Evolutionary conservation across 495 filamentous ascomycete species (phyloP), one percentile per base, ranked within the genome.

Genomic region (Xylaria nigripes): DNA sequence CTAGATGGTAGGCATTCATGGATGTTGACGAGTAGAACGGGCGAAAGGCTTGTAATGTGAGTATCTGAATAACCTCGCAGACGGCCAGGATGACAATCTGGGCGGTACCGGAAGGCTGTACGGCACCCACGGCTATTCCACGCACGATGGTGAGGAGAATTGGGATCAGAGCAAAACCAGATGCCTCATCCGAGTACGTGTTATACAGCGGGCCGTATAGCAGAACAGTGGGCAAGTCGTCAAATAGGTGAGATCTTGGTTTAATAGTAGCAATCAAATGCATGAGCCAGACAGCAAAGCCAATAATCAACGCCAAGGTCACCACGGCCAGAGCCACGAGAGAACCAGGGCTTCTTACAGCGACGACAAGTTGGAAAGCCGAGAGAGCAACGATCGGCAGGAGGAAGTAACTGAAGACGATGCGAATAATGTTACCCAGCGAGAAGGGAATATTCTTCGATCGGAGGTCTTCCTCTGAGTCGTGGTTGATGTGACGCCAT

Each of bases 131-230:
- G 15, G 90, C 88, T 55, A 96, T 79, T 32, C 89, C 92, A n/a
- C 92, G 84, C 34, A 92, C 66, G 59, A 93, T 81, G 12, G 84
- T 93, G 50, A 96, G 68, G 27, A 94, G 73, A 16, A 96, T 82
- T 0, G 92, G 90, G 21, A 96, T 81, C 18, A 94, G 72, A 9
- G 91, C 89, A 61, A 93, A 98, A 6, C 87, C 82, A 15, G 80
- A 74, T 1, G 89, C 86, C 23, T 91, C 86, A 70, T 94, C 91
- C 27, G 92, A 90, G 65, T 92, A 96, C 1, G 94, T 98, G 69
- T 98, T 98, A 73, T 97, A 98, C n/a, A 98, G 76, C 3, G 93
- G 89, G 4, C 93, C 93, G 62, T 95, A 97, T 1, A 89, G 75
- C 12, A 98, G 77, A 9, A 96, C 85, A 0, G 89, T 96, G 8